Conservation (phyloP, 345 rosid genomes). For the Iberis pinnata region DNA sequence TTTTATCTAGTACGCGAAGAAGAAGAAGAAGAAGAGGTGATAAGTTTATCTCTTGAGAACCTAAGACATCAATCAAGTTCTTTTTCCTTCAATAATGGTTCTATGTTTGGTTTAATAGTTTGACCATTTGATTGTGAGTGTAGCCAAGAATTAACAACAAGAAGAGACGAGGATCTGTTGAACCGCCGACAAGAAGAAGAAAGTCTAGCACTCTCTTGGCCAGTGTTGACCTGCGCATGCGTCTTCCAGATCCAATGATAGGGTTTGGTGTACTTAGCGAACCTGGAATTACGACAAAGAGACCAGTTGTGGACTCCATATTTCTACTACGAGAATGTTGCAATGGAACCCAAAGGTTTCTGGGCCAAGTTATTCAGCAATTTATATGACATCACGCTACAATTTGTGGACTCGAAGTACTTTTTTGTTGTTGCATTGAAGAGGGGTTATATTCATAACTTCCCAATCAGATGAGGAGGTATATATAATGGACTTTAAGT, state of each 20-base stretch:
- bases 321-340: slow-evolving; percentile 32
- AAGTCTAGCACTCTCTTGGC: background rate
- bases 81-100: too few species aligned
- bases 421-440: slow-evolving; percentile 28
- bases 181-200: background rate
- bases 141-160: slow-evolving; percentile 9
- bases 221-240: slow-evolving; percentile 1
- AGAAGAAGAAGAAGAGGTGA: too few species aligned
- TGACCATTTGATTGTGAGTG: too few species aligned
- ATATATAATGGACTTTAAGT: too few species aligned
- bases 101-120: too few species aligned
- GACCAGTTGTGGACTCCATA: slow-evolving; percentile 23
- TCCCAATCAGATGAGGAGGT: too few species aligned
- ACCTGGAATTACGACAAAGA: background rate
- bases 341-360: slow-evolving; percentile 27
- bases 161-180: slow-evolving; percentile 5
- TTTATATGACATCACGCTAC: slow-evolving; percentile 22
- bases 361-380: slow-evolving; percentile 22
- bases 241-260: slow-evolving; percentile 27
- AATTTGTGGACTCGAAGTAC: slow-evolving; percentile 27
- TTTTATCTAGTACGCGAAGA: too few species aligned
- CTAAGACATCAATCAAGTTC: too few species aligned
- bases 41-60: too few species aligned
- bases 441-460: slow-evolving; percentile 38
- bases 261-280: slow-evolving; percentile 30